Base-by-base conservation (phyloP, 768 basidiomycete species). In the Lactifluus echinatus region DNA sequence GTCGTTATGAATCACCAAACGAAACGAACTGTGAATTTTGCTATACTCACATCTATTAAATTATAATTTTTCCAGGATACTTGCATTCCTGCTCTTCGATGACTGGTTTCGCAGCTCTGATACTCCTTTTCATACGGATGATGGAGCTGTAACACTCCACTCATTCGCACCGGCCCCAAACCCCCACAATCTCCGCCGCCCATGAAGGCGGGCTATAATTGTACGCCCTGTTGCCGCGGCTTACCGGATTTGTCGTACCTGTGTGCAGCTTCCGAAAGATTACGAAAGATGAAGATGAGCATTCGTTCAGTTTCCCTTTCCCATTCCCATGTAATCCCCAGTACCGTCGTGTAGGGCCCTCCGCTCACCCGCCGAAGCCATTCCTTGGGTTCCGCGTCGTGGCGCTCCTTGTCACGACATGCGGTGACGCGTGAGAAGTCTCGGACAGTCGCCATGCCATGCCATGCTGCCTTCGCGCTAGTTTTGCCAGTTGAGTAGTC, bases 281-380 rank as follows among this genome's bases (percentile, higher is more conserved):
- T 52, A 59, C 58, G 58, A 50, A 42, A 53, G 33, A 14, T 48
- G 53, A 39, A 58, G 36, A 48, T 53, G 52, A 58, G 44, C 31
- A 47, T 44, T 57, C 39, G n/a, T 52, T 36, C 45, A 24, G 24
- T 34, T 48, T 53, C 42, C n/a, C n/a, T n/a, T n/a, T n/a, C n/a
- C n/a, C n/a, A n/a, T n/a, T n/a, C n/a, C 33, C 43, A 48, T 55
- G 59, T 33, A 45, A 21, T 19, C 48, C 21, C 40, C 24, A 48
- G 59, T 40, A 43, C 59, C 59, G 59, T 55, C 45, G 40, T 23
- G 34, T 40, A 44, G 34, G 55, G 2, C 26, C 15, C 24, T 21
- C 59, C 52, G 52, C 45, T 49, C 44, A 50, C 28, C 42, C 47
- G 57, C 59, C 61, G 61, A 63, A 49, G 61, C 57, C 60, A 59